Conservation (phyloP, 2,329 filamentous ascomycete genomes). For the Lecanicillium sp. region DNA sequence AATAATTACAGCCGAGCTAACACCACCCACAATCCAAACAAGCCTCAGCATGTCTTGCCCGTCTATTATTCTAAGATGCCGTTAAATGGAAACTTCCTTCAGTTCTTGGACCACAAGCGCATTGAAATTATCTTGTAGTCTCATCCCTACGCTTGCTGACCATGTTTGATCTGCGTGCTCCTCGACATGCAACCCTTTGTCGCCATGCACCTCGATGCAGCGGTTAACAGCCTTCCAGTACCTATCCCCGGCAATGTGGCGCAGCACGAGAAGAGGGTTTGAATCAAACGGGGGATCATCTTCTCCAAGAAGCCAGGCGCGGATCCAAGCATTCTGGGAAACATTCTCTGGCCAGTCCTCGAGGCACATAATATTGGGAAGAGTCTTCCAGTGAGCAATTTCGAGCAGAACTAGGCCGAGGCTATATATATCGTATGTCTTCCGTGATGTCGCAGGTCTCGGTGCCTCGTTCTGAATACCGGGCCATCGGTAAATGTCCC, state of each 20-base stretch:
- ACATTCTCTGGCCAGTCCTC: not conserved
- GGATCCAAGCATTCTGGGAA: not conserved
- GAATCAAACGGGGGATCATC: not conserved
- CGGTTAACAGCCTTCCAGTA: not conserved
- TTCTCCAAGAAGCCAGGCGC: not conserved
- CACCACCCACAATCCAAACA: no score
- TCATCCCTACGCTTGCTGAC: not conserved
- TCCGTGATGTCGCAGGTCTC: not conserved
- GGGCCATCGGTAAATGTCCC: conserved; percentile 1
- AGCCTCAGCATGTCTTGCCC: no score
- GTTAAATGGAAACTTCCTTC: not conserved
- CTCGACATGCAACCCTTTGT: not conserved
- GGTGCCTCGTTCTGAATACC: conserved; percentile 1
- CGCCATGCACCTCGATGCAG: conserved; percentile 1
- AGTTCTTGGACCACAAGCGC: not conserved
- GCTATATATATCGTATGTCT: conserved; percentile 2
- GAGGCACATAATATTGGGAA: not conserved
- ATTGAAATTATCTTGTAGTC: not conserved
- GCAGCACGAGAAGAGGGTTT: not conserved
- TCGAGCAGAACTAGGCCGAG: not conserved
- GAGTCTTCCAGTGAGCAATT: conserved; percentile 1
- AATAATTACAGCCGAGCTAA: no score
- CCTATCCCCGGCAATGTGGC: not conserved
- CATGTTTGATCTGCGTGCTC: not conserved
- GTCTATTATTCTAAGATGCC: no score